These are phyloP conservation scores for Starmerella sirachaensis DNA, from an alignment of 805 yeast genomes.

Conservation along the genomic window DNA sequence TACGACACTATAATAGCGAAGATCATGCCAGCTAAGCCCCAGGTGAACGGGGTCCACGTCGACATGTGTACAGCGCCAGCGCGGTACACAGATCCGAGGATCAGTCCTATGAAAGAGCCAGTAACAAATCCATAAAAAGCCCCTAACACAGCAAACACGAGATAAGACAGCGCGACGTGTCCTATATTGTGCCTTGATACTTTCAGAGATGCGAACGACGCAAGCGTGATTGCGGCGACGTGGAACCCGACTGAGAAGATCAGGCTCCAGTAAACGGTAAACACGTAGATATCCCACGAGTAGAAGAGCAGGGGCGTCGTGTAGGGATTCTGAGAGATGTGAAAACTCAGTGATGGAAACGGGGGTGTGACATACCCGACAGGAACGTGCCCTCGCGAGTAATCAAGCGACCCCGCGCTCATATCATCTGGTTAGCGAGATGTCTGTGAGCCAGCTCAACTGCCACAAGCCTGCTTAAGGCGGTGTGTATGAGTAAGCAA, in stretches of 20 bases:
- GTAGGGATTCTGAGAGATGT: slow-evolving; percentile 26
- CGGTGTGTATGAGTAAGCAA: too few relatives aligned
- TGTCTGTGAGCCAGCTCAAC: too few relatives aligned
- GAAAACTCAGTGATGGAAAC: slow-evolving; percentile 56
- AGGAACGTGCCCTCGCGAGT: slow-evolving; percentile 37
- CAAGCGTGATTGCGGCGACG: slow-evolving; percentile 49
- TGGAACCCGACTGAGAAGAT: slow-evolving; percentile 56
- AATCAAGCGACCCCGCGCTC: slow-evolving; percentile 22
- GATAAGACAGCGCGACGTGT: slow-evolving; percentile 30
- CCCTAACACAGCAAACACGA: slow-evolving; percentile 31
- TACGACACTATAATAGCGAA: slow-evolving; percentile 58
- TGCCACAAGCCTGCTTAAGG: too few relatives aligned
- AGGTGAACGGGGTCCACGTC: slow-evolving; percentile 87
- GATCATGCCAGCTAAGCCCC: slow-evolving; percentile 58
- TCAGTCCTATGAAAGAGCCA: slow-evolving; percentile 68
- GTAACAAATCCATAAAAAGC: slow-evolving; percentile 42
- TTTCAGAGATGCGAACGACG: slow-evolving; percentile 38
- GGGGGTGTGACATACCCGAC: slow-evolving; percentile 68
- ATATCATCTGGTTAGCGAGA: slow-evolving; percentile 7
- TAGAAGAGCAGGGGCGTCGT: slow-evolving; percentile 52
- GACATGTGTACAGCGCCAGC: slow-evolving; percentile 80
- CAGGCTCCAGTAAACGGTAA: slow-evolving; percentile 72
- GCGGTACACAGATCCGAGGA: slow-evolving; percentile 61
- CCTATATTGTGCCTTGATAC: slow-evolving; percentile 24
- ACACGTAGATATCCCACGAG: slow-evolving; percentile 63